Evolutionary conservation across 257 asterid genomes (phyloP).

Genomic region (Striga asiatica): DNA sequence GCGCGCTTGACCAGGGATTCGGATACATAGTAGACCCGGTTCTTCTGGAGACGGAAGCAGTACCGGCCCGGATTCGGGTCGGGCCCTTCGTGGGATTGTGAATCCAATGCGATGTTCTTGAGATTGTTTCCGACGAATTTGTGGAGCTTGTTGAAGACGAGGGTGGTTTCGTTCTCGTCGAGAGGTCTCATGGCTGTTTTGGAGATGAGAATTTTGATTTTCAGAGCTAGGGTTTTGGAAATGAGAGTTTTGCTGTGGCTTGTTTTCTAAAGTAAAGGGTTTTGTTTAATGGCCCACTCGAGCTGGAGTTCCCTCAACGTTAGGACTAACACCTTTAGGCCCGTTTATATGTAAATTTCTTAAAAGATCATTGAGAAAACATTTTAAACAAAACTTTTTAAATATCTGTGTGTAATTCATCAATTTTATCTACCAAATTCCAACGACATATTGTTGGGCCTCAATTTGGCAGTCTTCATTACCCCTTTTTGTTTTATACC

Average conservation of each 20-base stretch:
- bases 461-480: too few relatives aligned
- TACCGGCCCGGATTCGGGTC: constrained; percentile 58
- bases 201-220: not conserved
- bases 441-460: too few relatives aligned
- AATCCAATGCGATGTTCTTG: constrained; percentile 55
- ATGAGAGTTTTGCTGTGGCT: not conserved
- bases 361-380: too few relatives aligned
- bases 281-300: too few relatives aligned
- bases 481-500: too few relatives aligned
- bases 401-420: too few relatives aligned
- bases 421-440: too few relatives aligned
- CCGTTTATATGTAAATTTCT: too few relatives aligned
- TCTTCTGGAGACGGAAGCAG: constrained; percentile 82
- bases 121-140: constrained; percentile 80
- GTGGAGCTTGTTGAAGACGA: constrained; percentile 74
- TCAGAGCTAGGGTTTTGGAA: constrained; percentile 18
- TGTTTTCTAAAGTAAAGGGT: too few relatives aligned
- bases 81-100: constrained; percentile 79
- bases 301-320: too few relatives aligned
- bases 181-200: constrained; percentile 49
- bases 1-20: constrained; percentile 79
- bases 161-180: constrained; percentile 78
- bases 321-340: too few relatives aligned
- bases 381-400: too few relatives aligned
- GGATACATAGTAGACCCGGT: constrained; percentile 72